A percentile compares a stretch with the other conserved stretches of the same genome.
These are phyloP conservation scores for Solanum etuberosum DNA, from an alignment of 257 asterid genomes.

Conservation along the genomic window DNA sequence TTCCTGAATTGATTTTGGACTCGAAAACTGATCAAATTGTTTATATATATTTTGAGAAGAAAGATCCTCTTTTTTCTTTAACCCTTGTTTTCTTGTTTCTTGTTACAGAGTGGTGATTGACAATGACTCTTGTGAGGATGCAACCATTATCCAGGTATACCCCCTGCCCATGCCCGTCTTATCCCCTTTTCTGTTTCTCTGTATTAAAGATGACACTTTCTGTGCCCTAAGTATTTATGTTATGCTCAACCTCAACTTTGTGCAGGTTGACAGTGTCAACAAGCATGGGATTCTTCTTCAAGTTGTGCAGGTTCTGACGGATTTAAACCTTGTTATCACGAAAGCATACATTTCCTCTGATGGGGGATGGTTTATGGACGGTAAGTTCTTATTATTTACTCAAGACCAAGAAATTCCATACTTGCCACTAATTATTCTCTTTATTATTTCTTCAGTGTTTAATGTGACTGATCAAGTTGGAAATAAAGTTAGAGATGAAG, in stretches of 20 bases:
- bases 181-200: background rate
- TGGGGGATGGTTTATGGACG: conserved; percentile 90
- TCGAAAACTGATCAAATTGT: background rate
- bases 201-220: background rate
- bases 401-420: background rate
- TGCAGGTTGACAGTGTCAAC: conserved; percentile 65
- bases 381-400: conserved; percentile 15
- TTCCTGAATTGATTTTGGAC: background rate
- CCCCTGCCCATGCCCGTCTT: background rate
- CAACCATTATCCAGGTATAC: conserved; percentile 57
- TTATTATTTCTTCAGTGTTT: conserved; percentile 35
- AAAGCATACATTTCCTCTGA: conserved; percentile 81
- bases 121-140: conserved; percentile 51
- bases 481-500: conserved; percentile 47
- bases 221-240: background rate
- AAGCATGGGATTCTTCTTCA: conserved; percentile 68
- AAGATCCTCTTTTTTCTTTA: background rate
- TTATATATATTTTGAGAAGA: background rate
- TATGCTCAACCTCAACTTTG: background rate
- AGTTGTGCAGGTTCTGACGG: conserved; percentile 72
- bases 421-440: background rate
- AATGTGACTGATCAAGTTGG: conserved; percentile 52
- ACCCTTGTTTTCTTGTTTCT: background rate
- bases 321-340: conserved; percentile 60
- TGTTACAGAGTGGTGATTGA: conserved; percentile 65